Evolutionary conservation across 2,329 filamentous ascomycete species (phyloP).

Genomic region (Diaporthe vexans): DNA sequence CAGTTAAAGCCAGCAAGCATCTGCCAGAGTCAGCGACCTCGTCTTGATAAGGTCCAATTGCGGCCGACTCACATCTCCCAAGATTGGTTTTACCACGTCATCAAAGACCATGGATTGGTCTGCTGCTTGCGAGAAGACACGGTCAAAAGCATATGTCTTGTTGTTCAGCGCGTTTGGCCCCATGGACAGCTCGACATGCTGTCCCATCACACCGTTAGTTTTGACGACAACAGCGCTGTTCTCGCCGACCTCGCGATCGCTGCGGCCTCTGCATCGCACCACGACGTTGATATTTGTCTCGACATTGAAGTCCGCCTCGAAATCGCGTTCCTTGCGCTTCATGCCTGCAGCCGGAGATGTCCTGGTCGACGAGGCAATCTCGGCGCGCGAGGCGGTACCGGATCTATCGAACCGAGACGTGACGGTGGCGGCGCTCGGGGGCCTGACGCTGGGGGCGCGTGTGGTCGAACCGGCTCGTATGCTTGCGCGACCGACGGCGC

Average conservation of each 20-base stretch:
- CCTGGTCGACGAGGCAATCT: conserved; percentile 74
- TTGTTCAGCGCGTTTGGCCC: conserved; percentile 93
- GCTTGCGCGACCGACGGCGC: conserved; percentile 47
- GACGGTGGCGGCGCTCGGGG: conserved; percentile 43
- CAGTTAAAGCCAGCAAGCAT: conserved; percentile 97
- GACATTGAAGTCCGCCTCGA: conserved; percentile 75
- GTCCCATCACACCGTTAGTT: conserved; percentile 90
- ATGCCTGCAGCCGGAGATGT: conserved; percentile 69
- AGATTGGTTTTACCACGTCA: conserved; percentile 91
- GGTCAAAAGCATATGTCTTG: conserved; percentile 97
- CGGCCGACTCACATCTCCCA: conserved; percentile 79
- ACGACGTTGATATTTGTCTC: conserved; percentile 99
- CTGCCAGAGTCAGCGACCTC: conserved; percentile 58
- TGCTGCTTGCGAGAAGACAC: conserved; percentile 94
- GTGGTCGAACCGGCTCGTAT: conserved; percentile 45
- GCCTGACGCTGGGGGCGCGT: conserved; percentile 44
- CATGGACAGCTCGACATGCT: conserved; percentile 88
- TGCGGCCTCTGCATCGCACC: conserved; percentile 92
- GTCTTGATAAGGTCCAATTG: background rate
- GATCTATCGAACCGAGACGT: conserved; percentile 52
- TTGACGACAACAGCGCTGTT: conserved; percentile 94
- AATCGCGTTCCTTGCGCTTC: conserved; percentile 92
- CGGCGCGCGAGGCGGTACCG: conserved; percentile 76
- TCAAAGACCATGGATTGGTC: conserved; percentile 96
- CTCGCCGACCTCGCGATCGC: conserved; percentile 91